Base-by-base conservation (phyloP, 2,329 filamentous ascomycete species). In the Chaetomiaceae sp. region DNA sequence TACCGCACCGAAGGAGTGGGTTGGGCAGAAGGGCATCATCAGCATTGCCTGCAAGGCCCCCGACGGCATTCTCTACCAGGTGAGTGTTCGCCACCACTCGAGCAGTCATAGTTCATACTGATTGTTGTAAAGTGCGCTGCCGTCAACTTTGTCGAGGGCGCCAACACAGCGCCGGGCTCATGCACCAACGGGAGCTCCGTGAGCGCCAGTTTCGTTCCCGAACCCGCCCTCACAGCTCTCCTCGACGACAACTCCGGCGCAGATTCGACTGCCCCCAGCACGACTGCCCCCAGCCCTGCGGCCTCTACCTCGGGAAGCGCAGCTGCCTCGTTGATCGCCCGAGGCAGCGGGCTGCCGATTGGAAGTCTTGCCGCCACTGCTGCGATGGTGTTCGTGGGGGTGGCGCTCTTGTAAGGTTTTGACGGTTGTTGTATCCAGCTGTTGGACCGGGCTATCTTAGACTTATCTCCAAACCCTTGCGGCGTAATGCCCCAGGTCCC, bases 31-130 rank as follows among this genome's bases (percentile, higher is more conserved):
- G 66, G 82, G 80, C 16, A 68, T 84, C 14, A 62, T 85, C 4
- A 67, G 75, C 38, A 66, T 84, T 27, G 75, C 79, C 0, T 73
- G 72, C 20, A 70, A 76, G 18, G 80, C 75, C 0, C 68, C 73
- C 0, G 82, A 85, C 55, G 82, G 82, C 3, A 56, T 78, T 14
- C 66, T 84, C 5, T 84, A 75, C 62, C 76, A 81, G 71, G 80
- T 82, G n/a, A 6, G 53, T n/a, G 2, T 1, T 13, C 23, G 3
- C 18, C 21, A 21, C 2, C 5, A 1, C 34, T 48, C 21, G 9
- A 10, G 6, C 18, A 37, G 7, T n/a, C 16, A 14, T n/a, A n/a
- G 34, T 14, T 14, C 11, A 14, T 14, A 16, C 34, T 18, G 34
- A 37, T 7, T 37, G 16, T 6, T 18, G 40, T 20, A 3, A 3